A percentile compares a stretch with the other conserved stretches of the same genome.
phyloP scores from a whole-genome alignment of 352 stramenopile genomes.

The Phytophthora sojae region DNA sequence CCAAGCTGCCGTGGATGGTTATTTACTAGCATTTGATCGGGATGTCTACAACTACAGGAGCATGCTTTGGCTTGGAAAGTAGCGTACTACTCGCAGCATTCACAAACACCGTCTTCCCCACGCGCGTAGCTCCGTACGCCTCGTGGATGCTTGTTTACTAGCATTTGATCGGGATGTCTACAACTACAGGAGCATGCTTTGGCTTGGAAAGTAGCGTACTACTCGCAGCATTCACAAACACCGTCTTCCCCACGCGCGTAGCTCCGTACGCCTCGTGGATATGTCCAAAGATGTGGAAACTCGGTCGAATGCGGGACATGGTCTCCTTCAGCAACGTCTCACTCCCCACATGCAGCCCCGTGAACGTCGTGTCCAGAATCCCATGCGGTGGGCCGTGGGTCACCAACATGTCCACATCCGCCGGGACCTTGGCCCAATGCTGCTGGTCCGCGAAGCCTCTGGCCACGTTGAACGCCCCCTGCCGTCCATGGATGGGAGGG shows the following conservation, averaged over 20 bases:
- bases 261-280: constrained; percentile 92
- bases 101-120: constrained; percentile 88
- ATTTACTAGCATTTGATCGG: constrained; percentile 59
- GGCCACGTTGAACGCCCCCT: constrained; percentile 79
- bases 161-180: constrained; percentile 77
- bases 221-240: constrained; percentile 91
- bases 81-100: constrained; percentile 89
- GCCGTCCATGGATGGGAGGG: constrained; percentile 64
- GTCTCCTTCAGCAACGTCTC: constrained; percentile 84
- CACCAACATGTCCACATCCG: constrained; percentile 87
- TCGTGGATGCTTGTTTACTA: constrained; percentile 92
- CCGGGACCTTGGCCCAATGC: constrained; percentile 76
- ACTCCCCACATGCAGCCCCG: constrained; percentile 76
- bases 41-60: constrained; percentile 82
- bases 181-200: constrained; percentile 72
- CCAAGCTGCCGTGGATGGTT: neutral
- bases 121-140: constrained; percentile 75
- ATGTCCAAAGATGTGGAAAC: constrained; percentile 93
- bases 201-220: constrained; percentile 70
- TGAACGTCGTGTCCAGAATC: constrained; percentile 80
- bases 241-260: constrained; percentile 74
- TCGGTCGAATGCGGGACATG: constrained; percentile 77
- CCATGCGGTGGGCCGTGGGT: constrained; percentile 91
- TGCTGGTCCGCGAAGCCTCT: constrained; percentile 69
- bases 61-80: constrained; percentile 61